A percentile compares a stretch with the other conserved stretches of the same genome.
These are phyloP conservation scores for Chaetomium olivaceum DNA, from an alignment of 2,329 filamentous ascomycete species.

Conservation along the genomic window DNA sequence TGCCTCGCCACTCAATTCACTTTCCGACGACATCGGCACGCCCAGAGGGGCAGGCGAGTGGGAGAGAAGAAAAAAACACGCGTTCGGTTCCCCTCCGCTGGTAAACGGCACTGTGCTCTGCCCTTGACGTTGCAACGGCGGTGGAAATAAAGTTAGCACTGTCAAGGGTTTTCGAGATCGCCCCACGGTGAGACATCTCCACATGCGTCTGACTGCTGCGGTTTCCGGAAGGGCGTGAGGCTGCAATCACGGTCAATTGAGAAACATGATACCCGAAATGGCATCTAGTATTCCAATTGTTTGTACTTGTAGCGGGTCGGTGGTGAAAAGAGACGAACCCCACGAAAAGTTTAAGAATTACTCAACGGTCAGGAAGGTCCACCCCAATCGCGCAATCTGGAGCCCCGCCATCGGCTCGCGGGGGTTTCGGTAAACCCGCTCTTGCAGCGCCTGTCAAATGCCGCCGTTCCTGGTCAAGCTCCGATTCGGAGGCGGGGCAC, in stretches of 20 bases:
- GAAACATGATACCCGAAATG: neutral
- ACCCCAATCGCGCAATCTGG: neutral
- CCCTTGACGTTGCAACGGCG: neutral
- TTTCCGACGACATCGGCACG: slow-evolving; percentile 22
- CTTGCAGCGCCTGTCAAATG: neutral
- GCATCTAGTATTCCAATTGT: neutral
- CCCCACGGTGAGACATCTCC: slow-evolving; percentile 5
- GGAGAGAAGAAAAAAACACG: slow-evolving; percentile 11
- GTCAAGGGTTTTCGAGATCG: slow-evolving; percentile 5
- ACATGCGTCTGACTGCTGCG: neutral
- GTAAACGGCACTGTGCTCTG: slow-evolving; percentile 8
- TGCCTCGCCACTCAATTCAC: slow-evolving; percentile 21
- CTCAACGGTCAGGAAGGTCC: neutral
- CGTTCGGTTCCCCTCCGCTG: neutral
- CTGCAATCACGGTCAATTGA: neutral
- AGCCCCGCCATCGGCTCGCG: slow-evolving; percentile 8
- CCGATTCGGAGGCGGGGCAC: slow-evolving; percentile 23
- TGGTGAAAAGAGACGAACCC: neutral
- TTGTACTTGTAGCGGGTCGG: too few species aligned
- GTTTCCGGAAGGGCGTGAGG: slow-evolving; percentile 8
- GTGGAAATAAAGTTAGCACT: slow-evolving; percentile 21
- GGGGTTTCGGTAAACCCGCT: neutral
- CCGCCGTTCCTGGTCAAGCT: slow-evolving; percentile 7
- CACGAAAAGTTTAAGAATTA: neutral
- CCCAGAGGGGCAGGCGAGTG: slow-evolving; percentile 10